Evolutionary conservation across 257 asterid species (phyloP).

Genomic region (Oldenlandia corymbosa): DNA sequence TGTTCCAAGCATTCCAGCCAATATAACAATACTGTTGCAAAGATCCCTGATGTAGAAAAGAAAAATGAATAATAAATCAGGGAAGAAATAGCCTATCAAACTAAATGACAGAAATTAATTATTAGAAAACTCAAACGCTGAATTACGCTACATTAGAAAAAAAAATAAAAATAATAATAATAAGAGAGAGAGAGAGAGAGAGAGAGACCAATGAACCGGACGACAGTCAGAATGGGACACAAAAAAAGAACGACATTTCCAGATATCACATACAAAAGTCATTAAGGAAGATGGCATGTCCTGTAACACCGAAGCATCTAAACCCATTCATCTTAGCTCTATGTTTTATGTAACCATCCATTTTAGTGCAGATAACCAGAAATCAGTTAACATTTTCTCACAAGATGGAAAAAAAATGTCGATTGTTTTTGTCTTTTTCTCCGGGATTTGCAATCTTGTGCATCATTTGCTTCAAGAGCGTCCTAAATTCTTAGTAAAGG

Average conservation of each 20-base stretch:
- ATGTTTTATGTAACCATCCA: not conserved
- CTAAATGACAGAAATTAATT: not conserved
- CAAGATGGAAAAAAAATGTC: not conserved
- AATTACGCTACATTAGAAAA: too few relatives aligned
- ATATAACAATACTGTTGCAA: constrained; percentile 61
- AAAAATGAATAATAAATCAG: constrained; percentile 20
- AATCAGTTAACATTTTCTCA: not conserved
- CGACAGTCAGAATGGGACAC: not conserved
- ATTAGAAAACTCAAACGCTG: not conserved
- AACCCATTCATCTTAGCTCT: not conserved
- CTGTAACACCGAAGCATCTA: not conserved
- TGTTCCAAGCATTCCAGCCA: constrained; percentile 83
- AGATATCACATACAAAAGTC: not conserved
- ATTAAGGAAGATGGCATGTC: not conserved
- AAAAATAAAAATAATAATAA: too few relatives aligned
- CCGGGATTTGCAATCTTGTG: not conserved
- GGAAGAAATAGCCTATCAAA: not conserved
- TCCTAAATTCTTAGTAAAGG: not conserved
- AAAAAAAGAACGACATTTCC: not conserved
- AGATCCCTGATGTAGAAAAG: constrained; percentile 53
- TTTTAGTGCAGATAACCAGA: not conserved
- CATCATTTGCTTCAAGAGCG: not conserved
- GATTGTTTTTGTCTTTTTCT: not conserved
- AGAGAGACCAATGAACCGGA: not conserved
- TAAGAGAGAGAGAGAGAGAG: too few relatives aligned